Percentiles rank a stretch among this genome's conserved stretches.
Conservation (phyloP, 1,284 basidiomycete species). For the Ganoderma multipileum region DNA sequence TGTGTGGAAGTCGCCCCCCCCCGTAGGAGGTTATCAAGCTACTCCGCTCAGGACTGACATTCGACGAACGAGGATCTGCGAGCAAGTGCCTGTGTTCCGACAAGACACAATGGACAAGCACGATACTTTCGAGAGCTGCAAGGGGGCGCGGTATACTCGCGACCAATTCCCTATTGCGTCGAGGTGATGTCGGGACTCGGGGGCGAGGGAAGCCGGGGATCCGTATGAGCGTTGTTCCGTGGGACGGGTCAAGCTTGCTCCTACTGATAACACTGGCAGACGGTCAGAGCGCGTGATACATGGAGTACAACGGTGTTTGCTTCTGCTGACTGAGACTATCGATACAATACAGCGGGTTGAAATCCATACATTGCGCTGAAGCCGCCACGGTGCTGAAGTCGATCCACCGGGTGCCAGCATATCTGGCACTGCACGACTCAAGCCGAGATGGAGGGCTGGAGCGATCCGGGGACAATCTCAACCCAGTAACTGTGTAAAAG, state of each 20-base stretch:
- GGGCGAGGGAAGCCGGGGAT: too few relatives aligned
- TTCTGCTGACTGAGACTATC: background rate
- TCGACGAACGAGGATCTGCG: too few relatives aligned
- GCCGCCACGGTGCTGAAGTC: background rate
- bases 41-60: too few relatives aligned
- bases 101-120: too few relatives aligned
- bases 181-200: too few relatives aligned
- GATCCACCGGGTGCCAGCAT: background rate
- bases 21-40: too few relatives aligned
- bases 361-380: slow-evolving; percentile 9
- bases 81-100: too few relatives aligned
- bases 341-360: background rate
- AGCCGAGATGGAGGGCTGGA: slow-evolving; percentile 13
- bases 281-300: background rate
- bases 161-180: too few relatives aligned
- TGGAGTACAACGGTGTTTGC: background rate
- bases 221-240: background rate
- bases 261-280: too few relatives aligned
- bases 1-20: too few relatives aligned
- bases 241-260: background rate
- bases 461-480: slow-evolving; percentile 29
- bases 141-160: too few relatives aligned
- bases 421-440: background rate
- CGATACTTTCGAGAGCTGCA: too few relatives aligned
- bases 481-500: slow-evolving; percentile 32